Evolutionary conservation across 345 rosid genomes (phyloP), one percentile per base, ranked within the genome.

Genomic region (Zanthoxylum bungeanum): DNA sequence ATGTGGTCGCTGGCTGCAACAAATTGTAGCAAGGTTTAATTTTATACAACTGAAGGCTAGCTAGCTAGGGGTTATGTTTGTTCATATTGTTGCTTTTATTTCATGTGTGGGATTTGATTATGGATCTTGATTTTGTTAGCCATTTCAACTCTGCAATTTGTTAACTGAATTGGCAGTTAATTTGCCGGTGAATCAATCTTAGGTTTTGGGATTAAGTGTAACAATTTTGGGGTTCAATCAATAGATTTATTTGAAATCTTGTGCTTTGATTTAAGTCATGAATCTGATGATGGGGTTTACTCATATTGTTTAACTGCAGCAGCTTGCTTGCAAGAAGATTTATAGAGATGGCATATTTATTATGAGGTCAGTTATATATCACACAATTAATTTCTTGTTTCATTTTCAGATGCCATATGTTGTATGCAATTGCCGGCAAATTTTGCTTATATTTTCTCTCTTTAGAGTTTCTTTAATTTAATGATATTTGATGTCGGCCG

Each of bases 81-180:
- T 66, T 37, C n/a, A 5, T 16, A 53, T 10, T 47, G 40, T 21
- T 10, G 31, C 17, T 50, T 50, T 21, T 25, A 53, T 53, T 68
- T 68, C 53, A 53, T 68, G 25, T 25, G 14, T 53, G 62, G 62
- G 9, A 24, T 68, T n/a, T n/a, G n/a, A n/a, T 52, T 22, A 14
- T 52, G 5, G 40, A 52, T 53, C 44, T 67, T 22, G 49, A 37
- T 22, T 31, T 59, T 55, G 59, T 55, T 56, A 12, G 17, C 37
- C 46, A n/a, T n/a, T 17, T 61, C 65, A 37, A n/a, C 65, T 61
- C 65, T 61, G 49, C 47, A 36, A 61, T n/a, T n/a, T n/a, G n/a
- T n/a, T n/a, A n/a, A n/a, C n/a, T n/a, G n/a, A n/a, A n/a, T n/a
- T n/a, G n/a, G n/a, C n/a, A n/a, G n/a, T 22, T 58, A 31, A 24